Base-by-base conservation (phyloP, 805 yeast species). In the Yarrowia sp. region DNA sequence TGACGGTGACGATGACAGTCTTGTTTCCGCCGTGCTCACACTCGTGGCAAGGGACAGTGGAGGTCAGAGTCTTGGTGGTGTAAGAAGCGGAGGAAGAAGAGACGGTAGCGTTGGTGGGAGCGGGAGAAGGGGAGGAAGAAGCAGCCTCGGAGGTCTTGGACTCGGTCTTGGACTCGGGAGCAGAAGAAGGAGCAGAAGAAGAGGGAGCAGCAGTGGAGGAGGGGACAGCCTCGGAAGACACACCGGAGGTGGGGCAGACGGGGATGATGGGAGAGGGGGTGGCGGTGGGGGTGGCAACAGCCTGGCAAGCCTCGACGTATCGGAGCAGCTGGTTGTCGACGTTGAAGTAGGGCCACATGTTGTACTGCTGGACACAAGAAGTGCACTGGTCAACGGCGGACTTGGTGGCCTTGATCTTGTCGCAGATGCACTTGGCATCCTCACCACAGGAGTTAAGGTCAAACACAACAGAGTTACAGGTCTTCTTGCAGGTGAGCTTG, bases 141-240 rank as follows among this genome's bases (percentile, higher is more conserved):
- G 35, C 18, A 7, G 16, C 22, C 1, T 14, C 29, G 38, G 55
- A 31, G 51, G 93, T 86, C 80, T 93, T 87, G 80, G 96, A 88
- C 38, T 33, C 38, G 73, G 92, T 38, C 25, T 19, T 38, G 25
- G 42, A 38, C 42, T 36, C 41, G 9, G 19, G 32, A 27, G 62
- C 32, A 32, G 31, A 46, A 19, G 53, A 29, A 31, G 53, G 12
- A 8, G 19, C 51, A 5, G 3, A 91, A 76, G 88, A 84, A 80
- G 88, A 86, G 70, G 96, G 86, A 83, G 88, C 81, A 74, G 93
- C 88, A 70, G 88, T 75, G 68, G 94, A 88, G 74, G 93, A 87
- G 64, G 93, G 84, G 69, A 74, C 85, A 65, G 91, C 83, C 72
- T 86, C 90, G 66, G 88, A 83, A 83, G 83, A 27, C 12, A 27